Conservation (phyloP, 2,329 filamentous ascomycete genomes). For the Hypoxylon sp. region DNA sequence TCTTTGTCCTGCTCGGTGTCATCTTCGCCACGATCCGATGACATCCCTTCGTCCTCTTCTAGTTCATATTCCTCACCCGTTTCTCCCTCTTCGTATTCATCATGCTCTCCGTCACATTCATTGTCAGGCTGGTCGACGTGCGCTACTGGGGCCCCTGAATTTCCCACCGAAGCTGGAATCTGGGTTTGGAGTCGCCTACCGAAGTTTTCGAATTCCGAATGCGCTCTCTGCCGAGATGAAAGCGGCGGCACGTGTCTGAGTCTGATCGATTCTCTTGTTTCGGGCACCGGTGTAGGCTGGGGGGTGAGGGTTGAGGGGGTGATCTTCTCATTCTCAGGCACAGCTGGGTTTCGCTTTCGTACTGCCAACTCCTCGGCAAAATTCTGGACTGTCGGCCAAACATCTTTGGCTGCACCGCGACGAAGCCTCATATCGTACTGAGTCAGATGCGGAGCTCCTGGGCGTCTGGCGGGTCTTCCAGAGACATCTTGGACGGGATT, state of each 20-base stretch:
- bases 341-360: slow-evolving; percentile 1
- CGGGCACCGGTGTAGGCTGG: neutral
- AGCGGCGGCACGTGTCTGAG: slow-evolving; percentile 1
- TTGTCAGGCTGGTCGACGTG: neutral
- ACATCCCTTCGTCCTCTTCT: neutral
- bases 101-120: slow-evolving; percentile 12
- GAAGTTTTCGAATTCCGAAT: slow-evolving; percentile 39
- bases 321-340: neutral
- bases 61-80: neutral
- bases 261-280: neutral
- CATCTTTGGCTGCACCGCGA: slow-evolving; percentile 28
- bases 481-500: neutral
- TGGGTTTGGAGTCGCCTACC: slow-evolving; percentile 14
- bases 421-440: slow-evolving; percentile 10
- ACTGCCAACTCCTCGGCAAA: slow-evolving; percentile 36
- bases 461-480: neutral
- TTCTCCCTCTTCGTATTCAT: slow-evolving; percentile 10
- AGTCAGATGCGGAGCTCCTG: slow-evolving; percentile 8
- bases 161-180: neutral
- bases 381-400: slow-evolving; percentile 44
- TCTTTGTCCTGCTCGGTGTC: neutral
- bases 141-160: neutral
- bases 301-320: slow-evolving; percentile 4
- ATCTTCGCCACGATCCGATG: neutral
- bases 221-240: slow-evolving; percentile 23